These are phyloP conservation scores for Podospora pseudoanserina DNA, from an alignment of 495 filamentous ascomycete genomes.

Conservation along the genomic window DNA sequence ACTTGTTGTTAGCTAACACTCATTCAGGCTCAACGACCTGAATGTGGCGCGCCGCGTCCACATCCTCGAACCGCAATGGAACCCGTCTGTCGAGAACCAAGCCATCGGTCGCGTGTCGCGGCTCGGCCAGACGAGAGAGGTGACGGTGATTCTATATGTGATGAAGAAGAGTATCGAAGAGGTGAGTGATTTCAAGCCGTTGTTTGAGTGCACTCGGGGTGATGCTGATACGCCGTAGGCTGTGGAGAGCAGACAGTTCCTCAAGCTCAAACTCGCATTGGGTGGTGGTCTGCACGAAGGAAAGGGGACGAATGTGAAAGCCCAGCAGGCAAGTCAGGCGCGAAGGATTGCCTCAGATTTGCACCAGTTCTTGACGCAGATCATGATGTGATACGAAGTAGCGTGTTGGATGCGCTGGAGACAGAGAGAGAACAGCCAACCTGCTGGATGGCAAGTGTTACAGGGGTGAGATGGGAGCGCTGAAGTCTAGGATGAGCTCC, in stretches of 20 bases:
- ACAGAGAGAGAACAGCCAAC: too few species aligned
- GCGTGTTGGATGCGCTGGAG: not conserved
- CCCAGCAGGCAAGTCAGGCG: not conserved
- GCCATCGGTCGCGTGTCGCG: constrained; percentile 1
- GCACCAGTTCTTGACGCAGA: constrained; percentile 3
- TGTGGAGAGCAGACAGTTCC: constrained; percentile 2
- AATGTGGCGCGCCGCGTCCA: constrained; percentile 28
- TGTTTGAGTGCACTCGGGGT: too few species aligned
- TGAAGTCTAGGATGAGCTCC: too few species aligned
- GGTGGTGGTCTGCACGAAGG: not conserved
- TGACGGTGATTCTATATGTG: constrained; percentile 3
- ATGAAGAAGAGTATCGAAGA: constrained; percentile 8
- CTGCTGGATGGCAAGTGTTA: too few species aligned
- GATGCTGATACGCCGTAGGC: too few species aligned
- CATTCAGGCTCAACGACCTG: constrained; percentile 40
- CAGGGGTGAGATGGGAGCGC: too few species aligned
- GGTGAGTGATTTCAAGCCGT: not conserved
- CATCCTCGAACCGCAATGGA: constrained; percentile 7
- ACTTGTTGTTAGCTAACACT: not conserved
- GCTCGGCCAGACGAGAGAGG: not conserved
- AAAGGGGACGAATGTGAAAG: not conserved
- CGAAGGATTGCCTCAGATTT: not conserved
- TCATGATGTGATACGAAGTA: not conserved
- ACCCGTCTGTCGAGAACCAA: constrained; percentile 1
- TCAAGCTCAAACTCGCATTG: not conserved